Evolutionary conservation across 2,329 filamentous ascomycete species (phyloP).

Genomic region (Lachnellula hyalina): DNA sequence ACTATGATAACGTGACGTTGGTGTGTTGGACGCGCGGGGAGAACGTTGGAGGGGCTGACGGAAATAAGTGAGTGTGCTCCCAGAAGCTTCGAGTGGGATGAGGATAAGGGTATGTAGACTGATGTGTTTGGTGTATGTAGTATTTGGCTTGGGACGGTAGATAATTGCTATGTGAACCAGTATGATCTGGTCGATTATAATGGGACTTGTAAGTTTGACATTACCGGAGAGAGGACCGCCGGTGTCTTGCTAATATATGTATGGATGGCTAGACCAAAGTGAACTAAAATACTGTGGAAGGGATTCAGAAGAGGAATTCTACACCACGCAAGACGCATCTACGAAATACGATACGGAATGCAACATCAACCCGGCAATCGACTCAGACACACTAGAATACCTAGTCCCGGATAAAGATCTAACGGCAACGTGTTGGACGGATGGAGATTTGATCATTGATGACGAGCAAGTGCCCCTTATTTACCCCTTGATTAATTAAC

Average conservation of each 20-base stretch:
- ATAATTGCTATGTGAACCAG: conserved; percentile 19
- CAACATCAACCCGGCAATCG: conserved; percentile 16
- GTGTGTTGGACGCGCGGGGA: conserved; percentile 20
- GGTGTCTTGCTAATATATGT: not conserved
- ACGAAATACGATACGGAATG: conserved; percentile 19
- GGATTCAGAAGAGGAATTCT: conserved; percentile 7
- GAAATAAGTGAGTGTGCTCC: conserved; percentile 18
- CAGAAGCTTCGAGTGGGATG: not conserved
- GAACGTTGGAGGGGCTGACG: conserved; percentile 7
- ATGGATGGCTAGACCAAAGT: conserved; percentile 5
- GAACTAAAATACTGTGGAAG: conserved; percentile 16
- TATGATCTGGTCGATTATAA: conserved; percentile 16
- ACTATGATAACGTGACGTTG: conserved; percentile 3
- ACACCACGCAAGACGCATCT: conserved; percentile 11
- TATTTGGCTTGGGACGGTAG: conserved; percentile 19
- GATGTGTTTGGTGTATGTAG: conserved; percentile 3
- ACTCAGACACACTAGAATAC: conserved; percentile 14
- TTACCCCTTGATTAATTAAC: too few species aligned
- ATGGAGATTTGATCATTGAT: conserved; percentile 10
- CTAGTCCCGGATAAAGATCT: conserved; percentile 11
- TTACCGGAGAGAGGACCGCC: not conserved
- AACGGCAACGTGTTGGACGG: conserved; percentile 18
- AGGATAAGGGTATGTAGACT: not conserved
- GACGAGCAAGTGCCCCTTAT: conserved; percentile 7
- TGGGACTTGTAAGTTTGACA: conserved; percentile 13